Percentiles rank a stretch among this genome's conserved stretches.
These are phyloP conservation scores for Trypanosoma boissoni DNA, from an alignment of 208 protist genomes.

Conservation along the genomic window DNA sequence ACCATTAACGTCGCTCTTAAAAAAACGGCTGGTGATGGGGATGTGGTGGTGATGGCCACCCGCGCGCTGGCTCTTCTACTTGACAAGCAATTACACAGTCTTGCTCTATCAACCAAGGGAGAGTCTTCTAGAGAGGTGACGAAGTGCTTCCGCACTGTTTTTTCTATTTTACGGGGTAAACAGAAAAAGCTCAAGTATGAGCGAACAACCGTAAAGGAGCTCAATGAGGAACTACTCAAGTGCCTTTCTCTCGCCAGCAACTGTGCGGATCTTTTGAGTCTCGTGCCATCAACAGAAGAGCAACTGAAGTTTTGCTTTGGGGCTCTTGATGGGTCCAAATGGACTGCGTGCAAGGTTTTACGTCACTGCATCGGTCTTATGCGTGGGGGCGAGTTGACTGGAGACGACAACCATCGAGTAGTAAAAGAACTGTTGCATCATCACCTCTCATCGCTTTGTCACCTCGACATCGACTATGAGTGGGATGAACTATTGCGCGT, in stretches of 20 bases:
- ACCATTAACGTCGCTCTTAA: slow-evolving; percentile 30
- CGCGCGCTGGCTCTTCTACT: slow-evolving; percentile 65
- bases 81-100: slow-evolving; percentile 48
- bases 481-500: slow-evolving; percentile 78
- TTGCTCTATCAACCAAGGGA: slow-evolving; percentile 11
- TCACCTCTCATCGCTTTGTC: slow-evolving; percentile 30
- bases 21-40: slow-evolving; percentile 35
- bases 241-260: slow-evolving; percentile 54
- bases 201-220: slow-evolving; percentile 47
- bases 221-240: slow-evolving; percentile 75
- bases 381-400: slow-evolving; percentile 25
- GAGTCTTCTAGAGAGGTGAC: slow-evolving; percentile 13
- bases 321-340: slow-evolving; percentile 56
- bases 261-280: slow-evolving; percentile 20
- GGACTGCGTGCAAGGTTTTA: slow-evolving; percentile 66
- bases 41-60: slow-evolving; percentile 67
- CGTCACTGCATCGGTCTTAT: slow-evolving; percentile 54
- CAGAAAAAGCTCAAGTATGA: slow-evolving; percentile 28
- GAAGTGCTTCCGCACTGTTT: slow-evolving; percentile 25
- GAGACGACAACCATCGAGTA: slow-evolving; percentile 10
- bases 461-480: slow-evolving; percentile 64
- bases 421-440: slow-evolving; percentile 34
- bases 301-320: slow-evolving; percentile 69
- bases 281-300: slow-evolving; percentile 44
- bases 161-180: slow-evolving; percentile 26